A percentile compares a stretch with the other conserved stretches of the same genome.
Evolutionary conservation across 1,284 basidiomycete species (phyloP).

Genomic region (Rhodotorula sp.): DNA sequence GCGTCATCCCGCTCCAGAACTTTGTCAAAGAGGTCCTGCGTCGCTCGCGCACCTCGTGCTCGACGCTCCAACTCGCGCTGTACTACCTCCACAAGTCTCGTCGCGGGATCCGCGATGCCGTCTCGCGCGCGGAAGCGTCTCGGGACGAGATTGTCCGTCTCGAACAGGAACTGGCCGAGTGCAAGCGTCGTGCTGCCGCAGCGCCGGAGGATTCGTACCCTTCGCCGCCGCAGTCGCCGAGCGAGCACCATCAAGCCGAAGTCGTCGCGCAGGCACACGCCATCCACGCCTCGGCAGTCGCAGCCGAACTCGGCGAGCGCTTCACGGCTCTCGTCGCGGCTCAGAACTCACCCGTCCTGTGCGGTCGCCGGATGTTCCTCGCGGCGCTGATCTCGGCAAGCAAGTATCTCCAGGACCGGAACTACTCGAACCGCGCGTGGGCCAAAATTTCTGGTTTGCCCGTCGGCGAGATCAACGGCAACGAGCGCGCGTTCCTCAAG

Average conservation of each 20-base stretch:
- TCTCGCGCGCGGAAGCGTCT: conserved; percentile 29
- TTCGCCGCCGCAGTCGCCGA: conserved; percentile 31
- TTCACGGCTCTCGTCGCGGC: conserved; percentile 16
- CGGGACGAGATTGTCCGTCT: conserved; percentile 15
- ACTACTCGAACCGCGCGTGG: conserved; percentile 87
- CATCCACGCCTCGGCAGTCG: neutral
- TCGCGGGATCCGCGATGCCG: conserved; percentile 38
- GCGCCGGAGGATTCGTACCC: conserved; percentile 17
- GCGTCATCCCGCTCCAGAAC: conserved; percentile 41
- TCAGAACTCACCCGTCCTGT: conserved; percentile 62
- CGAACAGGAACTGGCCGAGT: conserved; percentile 10
- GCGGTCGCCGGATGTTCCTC: conserved; percentile 82
- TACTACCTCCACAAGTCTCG: conserved; percentile 47
- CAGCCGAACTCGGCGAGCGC: conserved; percentile 3
- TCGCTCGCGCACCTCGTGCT: conserved; percentile 44
- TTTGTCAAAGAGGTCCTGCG: conserved; percentile 47
- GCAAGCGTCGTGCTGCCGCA: neutral
- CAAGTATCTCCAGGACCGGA: conserved; percentile 89
- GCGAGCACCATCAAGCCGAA: neutral
- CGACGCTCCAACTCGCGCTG: conserved; percentile 45
- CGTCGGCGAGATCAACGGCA: conserved; percentile 50
- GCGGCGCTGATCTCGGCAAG: conserved; percentile 82
- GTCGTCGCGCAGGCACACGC: neutral
- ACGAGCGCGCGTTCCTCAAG: conserved; percentile 52
- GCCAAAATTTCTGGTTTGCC: conserved; percentile 61